phyloP scores from a whole-genome alignment of 2,329 filamentous ascomycete genomes.

The Diaporthe destruens region DNA sequence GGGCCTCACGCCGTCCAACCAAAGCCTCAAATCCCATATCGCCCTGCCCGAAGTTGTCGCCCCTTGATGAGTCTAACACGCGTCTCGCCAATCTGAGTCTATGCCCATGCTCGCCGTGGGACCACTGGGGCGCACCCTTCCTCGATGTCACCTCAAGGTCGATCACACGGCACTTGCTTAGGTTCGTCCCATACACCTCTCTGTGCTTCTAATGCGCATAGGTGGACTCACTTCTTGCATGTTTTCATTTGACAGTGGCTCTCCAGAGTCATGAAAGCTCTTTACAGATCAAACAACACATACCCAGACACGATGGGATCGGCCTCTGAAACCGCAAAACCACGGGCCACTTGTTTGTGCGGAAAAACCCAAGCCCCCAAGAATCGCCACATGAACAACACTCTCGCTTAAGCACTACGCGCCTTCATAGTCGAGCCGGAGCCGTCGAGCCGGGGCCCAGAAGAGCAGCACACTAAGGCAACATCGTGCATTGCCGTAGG shows the following conservation, averaged over 20 bases:
- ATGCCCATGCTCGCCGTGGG: neutral
- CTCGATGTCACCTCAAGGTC: neutral
- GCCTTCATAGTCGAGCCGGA: no score
- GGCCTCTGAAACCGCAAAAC: no score
- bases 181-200: neutral
- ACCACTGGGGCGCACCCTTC: neutral
- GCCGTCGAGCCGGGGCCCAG: neutral
- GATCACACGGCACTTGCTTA: constrained; percentile 11
- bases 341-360: neutral
- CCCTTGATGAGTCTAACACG: neutral
- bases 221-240: neutral
- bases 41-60: neutral
- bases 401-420: neutral
- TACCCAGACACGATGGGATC: neutral
- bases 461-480: neutral
- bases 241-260: neutral
- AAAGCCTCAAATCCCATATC: neutral
- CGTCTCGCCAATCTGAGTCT: neutral
- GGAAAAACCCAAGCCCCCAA: neutral
- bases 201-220: neutral
- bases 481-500: neutral
- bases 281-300: neutral
- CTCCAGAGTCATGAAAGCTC: neutral
- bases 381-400: neutral
- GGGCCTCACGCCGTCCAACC: neutral